Evolutionary conservation across 805 yeast species (phyloP), one percentile per base, ranked within the genome.

Genomic region (Kuraishia ogatae): DNA sequence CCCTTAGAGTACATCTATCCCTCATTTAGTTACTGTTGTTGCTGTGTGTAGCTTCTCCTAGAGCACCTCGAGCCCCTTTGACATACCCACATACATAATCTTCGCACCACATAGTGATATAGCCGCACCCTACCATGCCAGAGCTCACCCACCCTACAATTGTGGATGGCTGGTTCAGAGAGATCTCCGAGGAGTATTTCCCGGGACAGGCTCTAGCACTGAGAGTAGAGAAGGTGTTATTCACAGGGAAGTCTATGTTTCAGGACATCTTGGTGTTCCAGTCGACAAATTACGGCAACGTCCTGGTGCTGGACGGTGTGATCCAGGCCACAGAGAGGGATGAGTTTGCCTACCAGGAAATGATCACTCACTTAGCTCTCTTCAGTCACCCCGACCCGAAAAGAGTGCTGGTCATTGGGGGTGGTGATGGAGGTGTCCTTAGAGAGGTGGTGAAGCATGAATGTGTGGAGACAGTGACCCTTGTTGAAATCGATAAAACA

Each of bases 151-250:
- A 81, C 71, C 84, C 84, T 39, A 69, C 80, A 54, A 73, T 80
- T 65, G 78, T 79, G 68, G 91, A 94, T 72, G 97, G 97, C 67
- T 93, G 99, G 99, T 93, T 93, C 76, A 84, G 93, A 65, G 99
- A 93, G 73, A 79, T 88, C 70, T 88, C 96, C 62, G 89, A 92
- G 71, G 89, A 96, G 68, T 87, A 90, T 89, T 93, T 97, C 96
- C 98, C 99, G 29, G 99, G 99, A 61, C 97, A 92, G 79, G 98
- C 97, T 62, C 85, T 94, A 94, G 82, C 91, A 53, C 78, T 93
- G 63, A 81, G 84, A 60, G 98, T 93, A 56, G 90, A 93, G 62
- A 84, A 91, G 71, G 81, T 93, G 54, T 79, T 93, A 61, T 91
- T 88, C 73, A 87, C 81, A 59, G 96, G 87, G 70, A 80, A 85